Evolutionary conservation across 1,284 basidiomycete genomes (phyloP).

Genomic region (Phlebopus sp.): DNA sequence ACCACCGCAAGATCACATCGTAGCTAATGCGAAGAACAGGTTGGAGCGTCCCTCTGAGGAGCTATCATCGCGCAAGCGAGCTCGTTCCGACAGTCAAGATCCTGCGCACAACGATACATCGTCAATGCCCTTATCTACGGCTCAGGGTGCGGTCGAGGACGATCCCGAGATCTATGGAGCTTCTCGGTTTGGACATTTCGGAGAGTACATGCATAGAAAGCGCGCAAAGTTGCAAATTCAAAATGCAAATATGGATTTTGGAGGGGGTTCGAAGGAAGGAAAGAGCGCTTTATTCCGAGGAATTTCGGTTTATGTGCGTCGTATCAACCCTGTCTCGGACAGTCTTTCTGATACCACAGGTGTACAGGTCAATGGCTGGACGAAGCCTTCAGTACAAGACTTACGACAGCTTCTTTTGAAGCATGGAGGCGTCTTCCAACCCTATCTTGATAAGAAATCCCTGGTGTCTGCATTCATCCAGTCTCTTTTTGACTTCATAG

Average conservation of each 20-base stretch:
- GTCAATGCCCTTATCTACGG: constrained; percentile 8
- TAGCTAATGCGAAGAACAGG: background rate
- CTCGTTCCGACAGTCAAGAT: constrained; percentile 3
- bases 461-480: constrained; percentile 53
- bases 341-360: background rate
- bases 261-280: constrained; percentile 18
- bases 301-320: constrained; percentile 75
- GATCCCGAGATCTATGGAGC: constrained; percentile 63
- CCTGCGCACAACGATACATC: constrained; percentile 1
- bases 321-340: background rate
- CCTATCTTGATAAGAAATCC: constrained; percentile 80
- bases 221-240: constrained; percentile 88
- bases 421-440: constrained; percentile 81
- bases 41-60: background rate
- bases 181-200: constrained; percentile 78
- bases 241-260: constrained; percentile 58
- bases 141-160: constrained; percentile 14
- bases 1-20: constrained; percentile 1
- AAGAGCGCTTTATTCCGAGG: constrained; percentile 66
- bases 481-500: constrained; percentile 1
- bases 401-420: constrained; percentile 77
- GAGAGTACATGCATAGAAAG: constrained; percentile 88
- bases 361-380: constrained; percentile 84
- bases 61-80: constrained; percentile 4
- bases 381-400: constrained; percentile 84